phyloP scores from a whole-genome alignment of 1,284 basidiomycete genomes.

The Melampsora larici-populina region DNA sequence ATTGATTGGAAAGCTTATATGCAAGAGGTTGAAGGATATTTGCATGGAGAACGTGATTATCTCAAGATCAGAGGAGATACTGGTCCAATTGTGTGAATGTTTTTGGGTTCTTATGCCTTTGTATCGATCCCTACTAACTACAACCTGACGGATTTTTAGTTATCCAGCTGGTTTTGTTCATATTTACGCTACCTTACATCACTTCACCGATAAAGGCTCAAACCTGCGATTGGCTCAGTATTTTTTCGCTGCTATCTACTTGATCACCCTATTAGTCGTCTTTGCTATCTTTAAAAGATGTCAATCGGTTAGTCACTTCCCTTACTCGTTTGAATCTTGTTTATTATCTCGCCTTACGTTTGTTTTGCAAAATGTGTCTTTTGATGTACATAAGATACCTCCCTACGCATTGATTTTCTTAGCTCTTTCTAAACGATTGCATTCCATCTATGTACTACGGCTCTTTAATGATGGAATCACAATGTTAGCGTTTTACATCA shows the following conservation, averaged over 20 bases:
- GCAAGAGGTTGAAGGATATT: constrained; percentile 74
- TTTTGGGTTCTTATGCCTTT: neutral
- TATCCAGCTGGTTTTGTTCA: constrained; percentile 93
- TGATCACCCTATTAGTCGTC: constrained; percentile 64
- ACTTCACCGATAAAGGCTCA: constrained; percentile 64
- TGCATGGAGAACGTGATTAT: constrained; percentile 82
- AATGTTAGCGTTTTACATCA: constrained; percentile 60
- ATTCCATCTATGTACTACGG: constrained; percentile 86
- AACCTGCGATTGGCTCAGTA: constrained; percentile 70
- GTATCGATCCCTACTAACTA: neutral
- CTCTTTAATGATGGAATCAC: constrained; percentile 95
- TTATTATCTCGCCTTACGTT: constrained; percentile 57
- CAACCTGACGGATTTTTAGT: constrained; percentile 56
- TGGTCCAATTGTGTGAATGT: constrained; percentile 81
- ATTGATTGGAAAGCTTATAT: constrained; percentile 96
- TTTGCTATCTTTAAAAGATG: constrained; percentile 32
- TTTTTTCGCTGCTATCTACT: constrained; percentile 71
- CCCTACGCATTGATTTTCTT: constrained; percentile 76
- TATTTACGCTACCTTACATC: constrained; percentile 72
- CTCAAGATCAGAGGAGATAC: constrained; percentile 81
- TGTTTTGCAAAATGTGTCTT: constrained; percentile 53
- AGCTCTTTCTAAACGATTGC: constrained; percentile 82
- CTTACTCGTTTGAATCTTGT: neutral
- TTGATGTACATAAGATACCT: constrained; percentile 59
- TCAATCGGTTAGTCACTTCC: constrained; percentile 23